Percentiles rank a stretch among this genome's conserved stretches.
phyloP scores from a whole-genome alignment of 2,329 filamentous ascomycete genomes.

The Xylariaceae sp. region DNA sequence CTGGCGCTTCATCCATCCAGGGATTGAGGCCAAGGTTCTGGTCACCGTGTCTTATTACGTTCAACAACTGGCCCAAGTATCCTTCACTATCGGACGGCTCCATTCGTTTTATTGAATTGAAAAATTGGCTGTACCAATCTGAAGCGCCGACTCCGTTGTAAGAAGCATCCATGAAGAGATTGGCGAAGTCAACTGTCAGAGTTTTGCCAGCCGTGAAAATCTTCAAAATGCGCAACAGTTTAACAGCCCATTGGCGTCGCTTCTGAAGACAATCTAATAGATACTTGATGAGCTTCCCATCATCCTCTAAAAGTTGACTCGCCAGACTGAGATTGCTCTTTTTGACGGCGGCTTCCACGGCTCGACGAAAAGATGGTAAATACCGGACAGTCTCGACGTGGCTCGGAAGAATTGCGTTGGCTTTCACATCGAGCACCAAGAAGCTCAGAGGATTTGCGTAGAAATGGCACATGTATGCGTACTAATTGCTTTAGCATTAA shows the following conservation, averaged over 20 bases:
- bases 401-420: conserved; percentile 48
- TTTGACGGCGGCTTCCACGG: conserved; percentile 47
- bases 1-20: conserved; percentile 32
- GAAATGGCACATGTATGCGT: conserved; percentile 82
- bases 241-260: conserved; percentile 38
- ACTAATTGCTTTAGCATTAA: conserved; percentile 43
- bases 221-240: conserved; percentile 48
- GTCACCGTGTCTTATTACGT: conserved; percentile 38
- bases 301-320: conserved; percentile 55
- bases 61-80: conserved; percentile 42
- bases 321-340: conserved; percentile 42
- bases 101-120: conserved; percentile 58
- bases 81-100: conserved; percentile 46
- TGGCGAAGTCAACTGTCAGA: conserved; percentile 40
- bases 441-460: conserved; percentile 73
- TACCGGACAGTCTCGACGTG: conserved; percentile 66
- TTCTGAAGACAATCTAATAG: conserved; percentile 36
- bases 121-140: conserved; percentile 50
- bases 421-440: conserved; percentile 43
- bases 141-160: conserved; percentile 48
- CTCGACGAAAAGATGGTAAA: conserved; percentile 62
- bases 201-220: conserved; percentile 39
- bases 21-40: conserved; percentile 35
- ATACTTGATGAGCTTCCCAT: conserved; percentile 47
- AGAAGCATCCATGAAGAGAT: conserved; percentile 59